A percentile compares a stretch with the other conserved stretches of the same genome.
Conservation (phyloP, 2,329 filamentous ascomycete species). For the Aphanoascus verrucosus region DNA sequence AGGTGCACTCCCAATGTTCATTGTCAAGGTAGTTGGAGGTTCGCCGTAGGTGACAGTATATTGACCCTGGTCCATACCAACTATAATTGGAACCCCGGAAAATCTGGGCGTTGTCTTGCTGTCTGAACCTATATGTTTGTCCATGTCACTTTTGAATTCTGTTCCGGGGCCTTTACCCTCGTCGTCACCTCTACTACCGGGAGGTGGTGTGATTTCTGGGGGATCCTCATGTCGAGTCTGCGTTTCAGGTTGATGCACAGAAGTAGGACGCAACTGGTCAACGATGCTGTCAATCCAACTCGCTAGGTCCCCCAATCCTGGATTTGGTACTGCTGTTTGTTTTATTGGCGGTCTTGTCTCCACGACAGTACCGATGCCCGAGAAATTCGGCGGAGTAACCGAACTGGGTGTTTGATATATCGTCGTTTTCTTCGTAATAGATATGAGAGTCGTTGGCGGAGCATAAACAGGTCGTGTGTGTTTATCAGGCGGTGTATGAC, state of each 20-base stretch:
- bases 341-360: not conserved
- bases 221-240: not conserved
- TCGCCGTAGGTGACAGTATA: not conserved
- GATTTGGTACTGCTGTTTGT: not conserved
- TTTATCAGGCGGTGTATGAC: not conserved
- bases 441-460: conserved; percentile 2
- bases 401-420: conserved; percentile 4
- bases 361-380: not conserved
- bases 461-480: not conserved
- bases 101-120: conserved; percentile 6
- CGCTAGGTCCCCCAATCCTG: not conserved
- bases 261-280: not conserved
- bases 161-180: not conserved
- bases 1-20: conserved; percentile 1
- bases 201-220: not conserved
- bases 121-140: not conserved
- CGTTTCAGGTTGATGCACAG: not conserved
- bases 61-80: not conserved
- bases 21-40: conserved; percentile 5
- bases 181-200: not conserved
- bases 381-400: conserved; percentile 8
- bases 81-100: conserved; percentile 8
- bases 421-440: conserved; percentile 15
- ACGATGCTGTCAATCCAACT: not conserved
- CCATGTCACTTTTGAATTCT: not conserved